These are phyloP conservation scores for Xylariaceae sp. DNA, from an alignment of 2,329 filamentous ascomycete genomes.

Conservation along the genomic window DNA sequence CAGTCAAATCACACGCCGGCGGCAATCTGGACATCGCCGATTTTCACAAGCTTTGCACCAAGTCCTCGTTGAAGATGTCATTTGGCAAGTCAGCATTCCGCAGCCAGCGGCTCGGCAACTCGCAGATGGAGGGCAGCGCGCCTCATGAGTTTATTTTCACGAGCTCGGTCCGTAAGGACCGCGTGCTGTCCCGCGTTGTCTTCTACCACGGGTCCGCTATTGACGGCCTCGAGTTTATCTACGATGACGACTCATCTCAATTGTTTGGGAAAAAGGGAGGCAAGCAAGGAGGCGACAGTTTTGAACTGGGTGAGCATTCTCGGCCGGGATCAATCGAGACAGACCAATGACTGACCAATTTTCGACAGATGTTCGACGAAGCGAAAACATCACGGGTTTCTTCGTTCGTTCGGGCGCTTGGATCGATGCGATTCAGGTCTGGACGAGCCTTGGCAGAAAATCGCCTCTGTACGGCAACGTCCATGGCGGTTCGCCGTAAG, in stretches of 20 bases:
- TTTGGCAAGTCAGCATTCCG: slow-evolving; percentile 64
- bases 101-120: slow-evolving; percentile 66
- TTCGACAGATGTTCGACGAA: slow-evolving; percentile 63
- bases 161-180: slow-evolving; percentile 58
- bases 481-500: slow-evolving; percentile 74
- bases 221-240: slow-evolving; percentile 86
- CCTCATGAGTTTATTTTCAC: slow-evolving; percentile 68
- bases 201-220: slow-evolving; percentile 71
- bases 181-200: slow-evolving; percentile 66
- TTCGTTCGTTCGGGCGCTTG: slow-evolving; percentile 70
- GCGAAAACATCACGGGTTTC: slow-evolving; percentile 85
- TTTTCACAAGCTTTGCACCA: slow-evolving; percentile 61
- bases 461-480: slow-evolving; percentile 80
- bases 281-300: slow-evolving; percentile 61
- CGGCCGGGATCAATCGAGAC: too few relatives aligned
- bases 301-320: slow-evolving; percentile 65
- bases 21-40: slow-evolving; percentile 72
- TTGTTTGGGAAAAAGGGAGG: slow-evolving; percentile 78
- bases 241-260: slow-evolving; percentile 78
- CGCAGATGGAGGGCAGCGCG: slow-evolving; percentile 61
- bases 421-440: slow-evolving; percentile 82
- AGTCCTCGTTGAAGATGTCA: slow-evolving; percentile 68
- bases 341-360: too few relatives aligned
- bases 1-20: slow-evolving; percentile 69
- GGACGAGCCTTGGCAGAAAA: slow-evolving; percentile 81